These are phyloP conservation scores for Lichina pygmaea DNA, from an alignment of 495 filamentous ascomycete genomes.

Conservation along the genomic window DNA sequence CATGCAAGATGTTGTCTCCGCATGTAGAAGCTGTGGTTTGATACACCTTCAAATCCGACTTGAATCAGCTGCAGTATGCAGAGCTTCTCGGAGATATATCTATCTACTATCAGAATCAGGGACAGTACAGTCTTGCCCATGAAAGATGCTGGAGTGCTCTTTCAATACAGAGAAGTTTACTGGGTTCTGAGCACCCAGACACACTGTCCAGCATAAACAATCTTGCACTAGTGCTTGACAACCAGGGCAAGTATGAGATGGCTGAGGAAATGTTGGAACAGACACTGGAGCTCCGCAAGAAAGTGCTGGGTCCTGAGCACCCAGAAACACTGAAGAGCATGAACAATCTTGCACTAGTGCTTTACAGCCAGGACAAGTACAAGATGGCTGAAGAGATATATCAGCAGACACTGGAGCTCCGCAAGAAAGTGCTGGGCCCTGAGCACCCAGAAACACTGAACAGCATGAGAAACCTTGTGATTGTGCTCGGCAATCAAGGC, in stretches of 20 bases:
- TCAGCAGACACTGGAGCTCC: not conserved
- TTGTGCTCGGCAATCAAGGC: not conserved
- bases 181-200: not conserved
- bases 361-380: not conserved
- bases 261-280: constrained; percentile 2
- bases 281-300: constrained; percentile 1
- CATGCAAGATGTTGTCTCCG: constrained; percentile 14
- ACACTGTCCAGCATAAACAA: constrained; percentile 1
- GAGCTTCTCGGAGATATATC: not conserved
- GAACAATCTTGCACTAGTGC: not conserved
- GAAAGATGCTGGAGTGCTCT: not conserved
- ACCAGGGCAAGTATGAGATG: constrained; percentile 3
- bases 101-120: not conserved
- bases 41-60: not conserved
- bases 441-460: constrained; percentile 3
- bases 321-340: constrained; percentile 1
- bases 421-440: constrained; percentile 1
- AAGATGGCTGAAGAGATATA: constrained; percentile 2
- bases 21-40: constrained; percentile 13
- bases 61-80: not conserved
- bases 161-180: not conserved
- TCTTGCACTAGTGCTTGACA: not conserved
- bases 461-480: constrained; percentile 1
- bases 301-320: not conserved
- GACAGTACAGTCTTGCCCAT: not conserved